phyloP scores from a whole-genome alignment of 129 eudicot species.

The Flaveria robusta region DNA sequence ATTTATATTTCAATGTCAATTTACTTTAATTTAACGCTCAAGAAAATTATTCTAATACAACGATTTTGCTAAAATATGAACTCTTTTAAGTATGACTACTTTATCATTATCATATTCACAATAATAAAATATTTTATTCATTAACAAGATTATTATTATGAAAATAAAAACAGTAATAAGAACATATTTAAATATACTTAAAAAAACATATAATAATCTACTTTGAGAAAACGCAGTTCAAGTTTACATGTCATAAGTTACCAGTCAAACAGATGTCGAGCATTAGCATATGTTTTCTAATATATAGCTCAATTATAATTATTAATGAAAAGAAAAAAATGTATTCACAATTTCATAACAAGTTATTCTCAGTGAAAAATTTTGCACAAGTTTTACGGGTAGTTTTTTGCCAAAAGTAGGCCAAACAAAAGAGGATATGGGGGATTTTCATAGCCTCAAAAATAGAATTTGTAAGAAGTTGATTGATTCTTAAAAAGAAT shows the following conservation, averaged over 20 bases:
- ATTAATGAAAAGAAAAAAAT: neutral
- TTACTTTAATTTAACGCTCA: no score
- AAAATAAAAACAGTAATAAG: no score
- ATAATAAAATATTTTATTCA: no score
- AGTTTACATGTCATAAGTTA: no score
- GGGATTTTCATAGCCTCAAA: slow-evolving; percentile 9
- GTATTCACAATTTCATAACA: neutral
- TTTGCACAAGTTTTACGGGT: neutral
- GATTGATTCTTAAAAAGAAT: slow-evolving; percentile 8
- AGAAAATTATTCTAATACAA: no score
- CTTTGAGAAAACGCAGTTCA: no score
- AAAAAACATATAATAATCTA: no score
- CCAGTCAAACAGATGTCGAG: no score
- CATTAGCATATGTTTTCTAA: neutral
- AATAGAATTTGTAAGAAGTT: neutral
- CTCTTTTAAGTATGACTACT: neutral
- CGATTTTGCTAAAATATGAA: neutral
- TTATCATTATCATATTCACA: no score
- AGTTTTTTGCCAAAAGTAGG: slow-evolving; percentile 10
- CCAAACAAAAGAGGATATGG: slow-evolving; percentile 18
- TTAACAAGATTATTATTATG: no score
- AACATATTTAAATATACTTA: no score
- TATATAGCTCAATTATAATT: neutral
- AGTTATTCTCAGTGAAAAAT: neutral
- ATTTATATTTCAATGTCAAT: no score